A percentile compares a stretch with the other conserved stretches of the same genome.
Conservation (phyloP, 2,329 filamentous ascomycete genomes). For the Pestalotiopsis sp. region DNA sequence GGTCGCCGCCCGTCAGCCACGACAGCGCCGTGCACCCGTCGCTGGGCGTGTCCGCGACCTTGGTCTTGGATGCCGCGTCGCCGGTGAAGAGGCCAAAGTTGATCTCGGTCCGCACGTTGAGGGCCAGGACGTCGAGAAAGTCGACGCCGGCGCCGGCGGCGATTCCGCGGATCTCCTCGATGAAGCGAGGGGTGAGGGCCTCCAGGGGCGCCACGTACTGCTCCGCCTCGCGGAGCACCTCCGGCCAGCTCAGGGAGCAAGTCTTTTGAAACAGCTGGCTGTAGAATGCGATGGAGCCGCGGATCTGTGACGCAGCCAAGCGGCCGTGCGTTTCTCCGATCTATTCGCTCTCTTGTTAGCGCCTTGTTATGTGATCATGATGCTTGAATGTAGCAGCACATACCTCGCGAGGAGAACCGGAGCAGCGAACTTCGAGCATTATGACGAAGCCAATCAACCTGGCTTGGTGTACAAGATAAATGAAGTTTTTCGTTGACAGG, state of each 20-base stretch:
- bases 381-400: too few species aligned
- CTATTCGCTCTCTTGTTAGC: conserved; percentile 18
- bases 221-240: conserved; percentile 37
- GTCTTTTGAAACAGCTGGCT: conserved; percentile 33
- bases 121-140: conserved; percentile 55
- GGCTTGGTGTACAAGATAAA: not conserved
- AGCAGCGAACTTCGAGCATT: conserved; percentile 18
- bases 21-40: too few species aligned
- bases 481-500: not conserved
- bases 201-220: conserved; percentile 48
- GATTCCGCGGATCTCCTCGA: conserved; percentile 53
- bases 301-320: conserved; percentile 31
- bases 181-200: conserved; percentile 35
- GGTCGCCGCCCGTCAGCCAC: not conserved
- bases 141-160: conserved; percentile 49
- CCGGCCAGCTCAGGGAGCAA: conserved; percentile 34
- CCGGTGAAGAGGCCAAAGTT: conserved; percentile 55
- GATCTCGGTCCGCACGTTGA: conserved; percentile 62
- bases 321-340: conserved; percentile 39
- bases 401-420: conserved; percentile 19
- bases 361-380: too few species aligned
- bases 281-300: conserved; percentile 39
- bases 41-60: conserved; percentile 22
- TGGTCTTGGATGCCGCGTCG: not conserved
- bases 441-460: not conserved